Base-by-base conservation (phyloP, 495 filamentous ascomycete species). In the Aspergillus nanangensis region DNA sequence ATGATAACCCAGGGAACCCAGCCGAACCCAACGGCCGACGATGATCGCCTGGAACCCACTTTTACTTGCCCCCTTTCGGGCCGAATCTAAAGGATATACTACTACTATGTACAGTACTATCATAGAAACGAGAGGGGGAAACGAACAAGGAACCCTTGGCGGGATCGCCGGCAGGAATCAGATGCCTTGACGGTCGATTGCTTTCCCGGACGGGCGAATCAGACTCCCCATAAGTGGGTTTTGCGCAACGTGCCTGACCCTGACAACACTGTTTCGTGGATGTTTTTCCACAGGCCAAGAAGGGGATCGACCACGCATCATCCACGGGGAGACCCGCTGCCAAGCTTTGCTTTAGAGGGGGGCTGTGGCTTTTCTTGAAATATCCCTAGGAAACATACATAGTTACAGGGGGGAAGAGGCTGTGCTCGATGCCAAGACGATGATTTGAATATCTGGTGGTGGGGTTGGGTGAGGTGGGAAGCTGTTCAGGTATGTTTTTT, bases 321-420 rank as follows among this genome's bases (percentile, higher is more conserved):
- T 57, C 50, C 45, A 48, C 48, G 38, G 44, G 53, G 38, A 56
- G 62, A 46, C 44, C 63, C 63, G 56, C 63, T 61, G 66, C 63
- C 66, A 67, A 69, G 65, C 61, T 61, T 63, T 55, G 22, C 20
- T 60, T 61, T 63, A 53, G 22, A 17, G 36, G 11, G 58, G 52
- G 60, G 58, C 57, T 50, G 54, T 63, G 60, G 57, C 41, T 49
- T 35, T 22, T 18, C 20, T 24, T 8, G 34, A 20, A 41, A 24
- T 40, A 17, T 29, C 3, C 5, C 19, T 25, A 48, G 25, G 14
- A 20, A 34, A 11, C 11, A 31, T 11, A 18, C 11, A 44, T 21
- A 50, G 34, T 32, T n/a, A 42, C 19, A 42, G 22, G 15, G 17
- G 22, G 29, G 10, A 38, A 45, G 29, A 31, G 15, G 7, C 29